Evolutionary conservation across 2,329 filamentous ascomycete genomes (phyloP).

Genomic region (Botrytis hyacinthi): DNA sequence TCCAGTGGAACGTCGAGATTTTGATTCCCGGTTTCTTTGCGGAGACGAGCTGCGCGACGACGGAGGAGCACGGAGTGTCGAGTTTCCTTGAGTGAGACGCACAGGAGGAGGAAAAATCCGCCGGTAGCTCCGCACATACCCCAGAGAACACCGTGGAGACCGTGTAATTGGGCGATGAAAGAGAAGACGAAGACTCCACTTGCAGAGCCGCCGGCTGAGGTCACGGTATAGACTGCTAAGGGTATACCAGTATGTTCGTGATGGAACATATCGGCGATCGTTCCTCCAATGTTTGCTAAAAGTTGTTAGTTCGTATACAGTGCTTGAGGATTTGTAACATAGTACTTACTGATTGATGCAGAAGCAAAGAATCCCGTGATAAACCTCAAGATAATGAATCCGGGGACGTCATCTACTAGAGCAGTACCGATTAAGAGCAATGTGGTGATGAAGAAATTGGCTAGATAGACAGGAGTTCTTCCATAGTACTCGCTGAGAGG

Average conservation of each 20-base stretch:
- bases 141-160: slow-evolving; percentile 23
- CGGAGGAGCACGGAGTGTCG: slow-evolving; percentile 48
- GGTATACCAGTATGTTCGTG: slow-evolving; percentile 19
- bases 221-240: slow-evolving; percentile 13
- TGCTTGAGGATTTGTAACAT: background rate
- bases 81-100: slow-evolving; percentile 43
- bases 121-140: slow-evolving; percentile 21
- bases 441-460: slow-evolving; percentile 49
- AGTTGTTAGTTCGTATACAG: background rate
- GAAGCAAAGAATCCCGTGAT: slow-evolving; percentile 48
- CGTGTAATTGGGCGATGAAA: slow-evolving; percentile 21
- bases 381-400: slow-evolving; percentile 48
- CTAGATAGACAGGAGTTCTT: slow-evolving; percentile 44
- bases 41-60: slow-evolving; percentile 45
- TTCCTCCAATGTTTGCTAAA: slow-evolving; percentile 40
- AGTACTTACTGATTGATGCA: slow-evolving; percentile 16
- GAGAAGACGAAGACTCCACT: slow-evolving; percentile 36
- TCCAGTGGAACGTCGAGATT: slow-evolving; percentile 41
- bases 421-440: slow-evolving; percentile 65
- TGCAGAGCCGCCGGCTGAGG: slow-evolving; percentile 37
- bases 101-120: slow-evolving; percentile 22
- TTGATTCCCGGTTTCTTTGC: slow-evolving; percentile 50
- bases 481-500: slow-evolving; percentile 62
- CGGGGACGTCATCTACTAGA: slow-evolving; percentile 50
- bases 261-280: slow-evolving; percentile 46